Base-by-base conservation (phyloP, 129 eudicot species). In the Pittosporum tobira region DNA sequence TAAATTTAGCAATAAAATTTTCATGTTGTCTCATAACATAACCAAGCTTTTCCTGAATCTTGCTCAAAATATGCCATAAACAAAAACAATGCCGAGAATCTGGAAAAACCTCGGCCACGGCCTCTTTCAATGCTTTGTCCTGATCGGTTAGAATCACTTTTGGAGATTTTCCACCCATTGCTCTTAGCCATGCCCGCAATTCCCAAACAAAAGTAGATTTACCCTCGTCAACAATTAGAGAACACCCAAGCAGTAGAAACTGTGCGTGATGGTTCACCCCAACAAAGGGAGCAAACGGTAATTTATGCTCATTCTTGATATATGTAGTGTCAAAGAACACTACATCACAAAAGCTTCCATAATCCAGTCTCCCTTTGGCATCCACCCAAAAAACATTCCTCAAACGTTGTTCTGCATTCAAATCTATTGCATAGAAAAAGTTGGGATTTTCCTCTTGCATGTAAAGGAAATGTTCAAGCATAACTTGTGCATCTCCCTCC, bases 221-320 rank as follows among this genome's bases (percentile, higher is more conserved):
- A 61, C 68, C 54, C 69, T 73, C 69, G 48, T 66, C 73, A 5
- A 53, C 73, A 66, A 66, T 24, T 9, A 73, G 51, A 9, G 59
- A 69, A 73, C 73, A 60, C 8, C 78, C 73, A 54, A 73, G 61
- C 34, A 67, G 43, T 53, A 61, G 22, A 16, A 28, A 54, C 62
- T 73, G 69, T n/a, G 57, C 54, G 51, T 73, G 78, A 61, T 67
- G 59, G 54, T 67, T 73, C 69, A 73, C 65, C 14, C 78, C 78
- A 22, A 66, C 54, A 66, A 73, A 73, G 22, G 73, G 60, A 57
- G 34, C 73, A 61, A 73, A 66, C 16, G 73, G 65, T 53, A 73
- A 37, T 49, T 62, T 73, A 48, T 45, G 67, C 31, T 67, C 70
- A 19, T 54, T 73, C 56, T 61, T 67, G 48, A 21, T 27, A 29